Conservation (phyloP, 2,329 filamentous ascomycete genomes). For the Trichoderma sp. region DNA sequence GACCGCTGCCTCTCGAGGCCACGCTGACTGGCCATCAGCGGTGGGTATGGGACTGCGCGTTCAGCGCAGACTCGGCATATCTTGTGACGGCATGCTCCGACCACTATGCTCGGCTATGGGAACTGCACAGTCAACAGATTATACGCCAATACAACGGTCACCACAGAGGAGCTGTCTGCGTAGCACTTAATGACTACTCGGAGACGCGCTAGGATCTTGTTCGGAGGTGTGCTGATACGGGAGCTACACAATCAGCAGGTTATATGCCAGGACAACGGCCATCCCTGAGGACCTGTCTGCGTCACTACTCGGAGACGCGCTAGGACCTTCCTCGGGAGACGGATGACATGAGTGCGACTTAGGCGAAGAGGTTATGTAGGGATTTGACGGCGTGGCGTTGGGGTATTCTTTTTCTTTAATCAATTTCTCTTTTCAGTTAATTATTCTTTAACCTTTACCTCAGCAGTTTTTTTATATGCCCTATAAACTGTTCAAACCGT, state of each 20-base stretch:
- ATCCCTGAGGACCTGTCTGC: conserved; percentile 75
- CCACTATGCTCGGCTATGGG: conserved; percentile 91
- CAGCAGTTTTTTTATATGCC: not conserved
- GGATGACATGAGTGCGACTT: too few species aligned
- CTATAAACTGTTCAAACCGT: not conserved
- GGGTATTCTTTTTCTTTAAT: not conserved
- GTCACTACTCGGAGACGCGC: conserved; percentile 73
- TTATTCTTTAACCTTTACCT: not conserved
- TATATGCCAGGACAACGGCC: too few species aligned
- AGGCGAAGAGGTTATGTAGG: not conserved
- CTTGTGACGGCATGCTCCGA: conserved; percentile 92
- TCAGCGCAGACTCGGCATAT: conserved; percentile 90
- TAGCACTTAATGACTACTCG: conserved; percentile 86
- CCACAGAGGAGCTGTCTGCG: conserved; percentile 87
- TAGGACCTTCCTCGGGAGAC: conserved; percentile 29
- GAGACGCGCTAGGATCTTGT: conserved; percentile 50
- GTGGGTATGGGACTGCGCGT: conserved; percentile 98
- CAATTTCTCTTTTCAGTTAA: not conserved
- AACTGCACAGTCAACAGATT: conserved; percentile 81
- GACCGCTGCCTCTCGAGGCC: conserved; percentile 78
- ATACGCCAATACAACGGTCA: conserved; percentile 96
- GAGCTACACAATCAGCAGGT: too few species aligned
- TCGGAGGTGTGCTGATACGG: not conserved
- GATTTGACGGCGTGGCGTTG: conserved; percentile 17
- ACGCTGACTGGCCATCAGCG: conserved; percentile 89